Evolutionary conservation across 305 asterid species (phyloP).

Genomic region (Rubia balearica): DNA sequence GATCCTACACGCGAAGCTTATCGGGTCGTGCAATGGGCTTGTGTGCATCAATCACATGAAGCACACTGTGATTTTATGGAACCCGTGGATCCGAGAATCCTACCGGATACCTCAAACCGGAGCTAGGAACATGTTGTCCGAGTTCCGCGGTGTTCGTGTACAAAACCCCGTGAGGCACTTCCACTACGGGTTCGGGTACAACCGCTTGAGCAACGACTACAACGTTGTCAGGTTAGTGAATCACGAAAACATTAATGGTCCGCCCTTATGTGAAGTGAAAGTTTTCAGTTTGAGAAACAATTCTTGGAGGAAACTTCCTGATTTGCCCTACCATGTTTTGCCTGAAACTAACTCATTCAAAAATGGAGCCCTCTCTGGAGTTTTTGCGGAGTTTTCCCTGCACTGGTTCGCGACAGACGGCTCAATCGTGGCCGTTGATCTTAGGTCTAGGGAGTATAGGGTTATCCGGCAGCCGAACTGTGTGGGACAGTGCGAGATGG

Average conservation of each 20-base stretch:
- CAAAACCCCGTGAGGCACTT: no score
- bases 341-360: neutral
- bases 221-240: neutral
- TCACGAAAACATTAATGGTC: neutral
- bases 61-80: neutral
- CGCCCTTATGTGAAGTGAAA: neutral
- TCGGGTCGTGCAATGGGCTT: conserved; percentile 4
- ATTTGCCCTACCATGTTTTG: neutral
- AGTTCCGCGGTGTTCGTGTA: neutral
- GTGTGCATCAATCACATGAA: neutral
- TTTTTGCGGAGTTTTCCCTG: neutral
- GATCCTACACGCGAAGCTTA: neutral
- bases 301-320: neutral
- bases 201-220: neutral
- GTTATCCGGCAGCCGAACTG: neutral
- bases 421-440: neutral
- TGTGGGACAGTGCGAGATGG: neutral
- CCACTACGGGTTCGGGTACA: neutral
- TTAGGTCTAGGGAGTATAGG: neutral
- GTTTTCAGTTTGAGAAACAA: neutral
- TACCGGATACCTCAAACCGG: neutral
- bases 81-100: neutral
- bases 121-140: neutral
- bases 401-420: neutral
- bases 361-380: neutral